Conservation (phyloP, 495 filamentous ascomycete genomes). For the Xylaria bambusicola region DNA sequence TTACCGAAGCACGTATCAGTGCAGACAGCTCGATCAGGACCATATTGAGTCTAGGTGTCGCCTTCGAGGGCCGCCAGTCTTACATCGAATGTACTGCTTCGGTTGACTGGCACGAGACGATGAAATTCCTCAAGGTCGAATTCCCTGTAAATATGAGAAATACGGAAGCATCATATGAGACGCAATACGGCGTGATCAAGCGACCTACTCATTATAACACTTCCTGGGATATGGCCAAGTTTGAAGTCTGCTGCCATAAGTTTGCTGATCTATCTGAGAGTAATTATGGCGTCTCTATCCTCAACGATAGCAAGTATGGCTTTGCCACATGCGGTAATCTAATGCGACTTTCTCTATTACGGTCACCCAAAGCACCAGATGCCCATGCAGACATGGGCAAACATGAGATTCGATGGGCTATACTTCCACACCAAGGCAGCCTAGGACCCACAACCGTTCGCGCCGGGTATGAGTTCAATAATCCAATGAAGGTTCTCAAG, state of each 20-base stretch:
- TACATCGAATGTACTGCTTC: slow-evolving; percentile 78
- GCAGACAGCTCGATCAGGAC: slow-evolving; percentile 86
- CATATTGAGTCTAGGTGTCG: slow-evolving; percentile 74
- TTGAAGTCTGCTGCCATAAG: slow-evolving; percentile 97
- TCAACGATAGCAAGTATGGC: slow-evolving; percentile 97
- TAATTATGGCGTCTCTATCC: slow-evolving; percentile 86
- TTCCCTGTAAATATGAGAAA: slow-evolving; percentile 92
- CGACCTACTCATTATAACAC: slow-evolving; percentile 97
- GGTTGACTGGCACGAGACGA: slow-evolving; percentile 90
- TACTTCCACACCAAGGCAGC: slow-evolving; percentile 77
- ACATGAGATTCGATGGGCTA: slow-evolving; percentile 87
- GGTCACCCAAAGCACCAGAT: slow-evolving; percentile 94
- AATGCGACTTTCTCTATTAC: slow-evolving; percentile 88
- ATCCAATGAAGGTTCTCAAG: slow-evolving; percentile 62
- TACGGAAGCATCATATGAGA: slow-evolving; percentile 94
- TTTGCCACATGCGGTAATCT: slow-evolving; percentile 89
- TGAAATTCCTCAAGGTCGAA: slow-evolving; percentile 98
- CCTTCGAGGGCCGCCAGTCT: slow-evolving; percentile 61
- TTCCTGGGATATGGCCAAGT: slow-evolving; percentile 98
- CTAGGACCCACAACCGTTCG: slow-evolving; percentile 74
- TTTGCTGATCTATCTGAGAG: slow-evolving; percentile 96
- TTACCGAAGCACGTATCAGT: slow-evolving; percentile 82
- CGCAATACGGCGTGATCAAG: slow-evolving; percentile 84
- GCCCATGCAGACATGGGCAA: slow-evolving; percentile 95
- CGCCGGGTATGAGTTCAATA: slow-evolving; percentile 88